Evolutionary conservation across 345 rosid species (phyloP).

Genomic region (Adansonia digitata): DNA sequence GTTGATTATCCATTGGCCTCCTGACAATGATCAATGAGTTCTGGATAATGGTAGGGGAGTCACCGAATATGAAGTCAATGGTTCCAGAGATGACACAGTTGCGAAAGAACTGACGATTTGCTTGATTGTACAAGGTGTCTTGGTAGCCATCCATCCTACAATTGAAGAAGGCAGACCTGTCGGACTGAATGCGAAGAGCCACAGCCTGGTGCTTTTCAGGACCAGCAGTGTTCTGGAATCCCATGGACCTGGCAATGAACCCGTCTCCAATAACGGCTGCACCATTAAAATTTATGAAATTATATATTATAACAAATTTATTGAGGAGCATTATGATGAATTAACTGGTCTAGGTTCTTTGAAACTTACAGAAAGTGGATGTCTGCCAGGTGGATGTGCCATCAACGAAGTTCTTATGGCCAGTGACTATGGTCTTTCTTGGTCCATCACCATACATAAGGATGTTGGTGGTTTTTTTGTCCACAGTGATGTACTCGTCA

Average conservation of each 20-base stretch:
- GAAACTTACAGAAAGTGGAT: slow-evolving; percentile 36
- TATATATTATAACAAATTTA: background rate
- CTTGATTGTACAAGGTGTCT: too few relatives aligned
- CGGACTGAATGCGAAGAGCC: slow-evolving; percentile 45
- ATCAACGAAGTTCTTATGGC: slow-evolving; percentile 20
- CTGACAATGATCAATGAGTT: slow-evolving; percentile 45
- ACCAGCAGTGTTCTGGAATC: slow-evolving; percentile 56
- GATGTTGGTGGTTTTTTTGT: slow-evolving; percentile 25
- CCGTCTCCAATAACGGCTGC: slow-evolving; percentile 39
- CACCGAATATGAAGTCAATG: slow-evolving; percentile 52
- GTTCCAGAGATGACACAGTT: slow-evolving; percentile 60
- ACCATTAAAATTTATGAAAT: background rate
- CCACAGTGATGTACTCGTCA: slow-evolving; percentile 28
- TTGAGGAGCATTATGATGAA: background rate
- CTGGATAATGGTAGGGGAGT: slow-evolving; percentile 35
- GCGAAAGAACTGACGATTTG: too few relatives aligned
- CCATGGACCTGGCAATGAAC: too few relatives aligned
- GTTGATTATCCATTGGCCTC: slow-evolving; percentile 40
- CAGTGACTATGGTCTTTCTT: slow-evolving; percentile 38
- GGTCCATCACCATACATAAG: slow-evolving; percentile 54
- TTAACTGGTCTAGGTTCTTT: background rate
- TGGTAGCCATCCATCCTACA: slow-evolving; percentile 55
- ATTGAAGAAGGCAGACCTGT: slow-evolving; percentile 44
- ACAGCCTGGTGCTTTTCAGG: slow-evolving; percentile 51
- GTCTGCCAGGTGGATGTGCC: slow-evolving; percentile 20